A percentile compares a stretch with the other conserved stretches of the same genome.
Evolutionary conservation across 2,329 filamentous ascomycete genomes (phyloP).

Genomic region (Aureobasidium namibiae): DNA sequence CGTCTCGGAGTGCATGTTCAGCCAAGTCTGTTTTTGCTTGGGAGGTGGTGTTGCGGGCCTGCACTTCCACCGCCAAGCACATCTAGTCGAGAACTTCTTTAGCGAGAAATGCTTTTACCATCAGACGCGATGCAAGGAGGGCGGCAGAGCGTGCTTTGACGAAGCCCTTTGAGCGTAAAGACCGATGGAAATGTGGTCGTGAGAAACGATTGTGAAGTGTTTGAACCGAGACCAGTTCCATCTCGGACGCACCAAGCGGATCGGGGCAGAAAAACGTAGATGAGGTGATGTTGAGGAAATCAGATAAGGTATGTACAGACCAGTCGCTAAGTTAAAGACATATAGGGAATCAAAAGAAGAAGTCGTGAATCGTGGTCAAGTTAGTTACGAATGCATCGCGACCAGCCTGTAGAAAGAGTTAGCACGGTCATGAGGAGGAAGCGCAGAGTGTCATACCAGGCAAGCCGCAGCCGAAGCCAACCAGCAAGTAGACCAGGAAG

Average conservation of each 20-base stretch:
- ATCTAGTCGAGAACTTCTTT: not conserved
- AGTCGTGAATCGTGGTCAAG: not conserved
- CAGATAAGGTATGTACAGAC: constrained; percentile 3
- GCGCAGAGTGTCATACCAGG: constrained; percentile 36
- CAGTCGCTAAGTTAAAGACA: not conserved
- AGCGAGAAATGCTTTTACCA: not conserved
- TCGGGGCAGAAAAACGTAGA: no score
- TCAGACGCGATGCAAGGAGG: no score
- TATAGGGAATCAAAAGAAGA: not conserved
- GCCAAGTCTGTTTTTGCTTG: not conserved
- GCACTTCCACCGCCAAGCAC: constrained; percentile 1
- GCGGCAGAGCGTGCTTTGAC: no score
- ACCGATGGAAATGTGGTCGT: no score
- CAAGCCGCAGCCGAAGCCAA: constrained; percentile 64
- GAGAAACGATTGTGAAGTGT: no score
- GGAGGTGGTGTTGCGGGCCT: not conserved
- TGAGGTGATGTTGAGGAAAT: not conserved
- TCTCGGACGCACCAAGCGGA: no score
- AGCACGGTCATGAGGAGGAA: constrained; percentile 13
- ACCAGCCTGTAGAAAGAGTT: constrained; percentile 26
- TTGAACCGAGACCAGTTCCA: no score
- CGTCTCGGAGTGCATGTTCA: not conserved
- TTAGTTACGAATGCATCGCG: constrained; percentile 27
- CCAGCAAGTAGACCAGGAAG: constrained; percentile 62
- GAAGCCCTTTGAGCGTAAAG: no score